Conservation (phyloP, 202 grass and related monocot species). For the Carex sylvatica region DNA sequence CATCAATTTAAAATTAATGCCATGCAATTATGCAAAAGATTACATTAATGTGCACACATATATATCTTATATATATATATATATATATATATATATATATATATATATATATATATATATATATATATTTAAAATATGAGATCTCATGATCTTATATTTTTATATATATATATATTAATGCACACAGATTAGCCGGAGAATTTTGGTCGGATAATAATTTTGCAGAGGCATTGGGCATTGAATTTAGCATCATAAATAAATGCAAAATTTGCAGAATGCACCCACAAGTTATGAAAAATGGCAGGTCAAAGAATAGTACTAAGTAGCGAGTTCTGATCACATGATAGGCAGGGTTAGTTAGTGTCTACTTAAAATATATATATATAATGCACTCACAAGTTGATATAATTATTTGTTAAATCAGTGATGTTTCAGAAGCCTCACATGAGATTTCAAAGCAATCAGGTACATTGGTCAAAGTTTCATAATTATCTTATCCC, state of each 20-base stretch:
- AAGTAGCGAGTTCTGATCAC: not conserved
- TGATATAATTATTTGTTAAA: not conserved
- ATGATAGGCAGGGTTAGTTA: not conserved
- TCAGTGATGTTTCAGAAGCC: no score
- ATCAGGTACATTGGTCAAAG: no score
- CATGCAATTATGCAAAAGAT: not conserved
- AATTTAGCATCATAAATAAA: no score
- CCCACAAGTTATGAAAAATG: not conserved
- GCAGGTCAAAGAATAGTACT: not conserved
- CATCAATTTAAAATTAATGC: not conserved
- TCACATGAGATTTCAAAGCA: no score
- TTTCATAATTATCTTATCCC: no score
- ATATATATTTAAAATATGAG: not conserved
- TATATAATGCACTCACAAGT: not conserved
- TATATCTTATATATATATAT: not conserved
- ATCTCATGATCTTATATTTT: not conserved
- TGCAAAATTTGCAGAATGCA: no score
- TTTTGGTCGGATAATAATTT: not conserved
- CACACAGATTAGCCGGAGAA: not conserved
- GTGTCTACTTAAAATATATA: not conserved
- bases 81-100: not conserved
- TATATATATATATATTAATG: not conserved
- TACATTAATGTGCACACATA: not conserved
- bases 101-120: not conserved
- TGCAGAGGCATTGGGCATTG: no score